A percentile compares a stretch with the other conserved stretches of the same genome.
phyloP scores from a whole-genome alignment of 2,329 filamentous ascomycete genomes.

The Fusarium avenaceum region DNA sequence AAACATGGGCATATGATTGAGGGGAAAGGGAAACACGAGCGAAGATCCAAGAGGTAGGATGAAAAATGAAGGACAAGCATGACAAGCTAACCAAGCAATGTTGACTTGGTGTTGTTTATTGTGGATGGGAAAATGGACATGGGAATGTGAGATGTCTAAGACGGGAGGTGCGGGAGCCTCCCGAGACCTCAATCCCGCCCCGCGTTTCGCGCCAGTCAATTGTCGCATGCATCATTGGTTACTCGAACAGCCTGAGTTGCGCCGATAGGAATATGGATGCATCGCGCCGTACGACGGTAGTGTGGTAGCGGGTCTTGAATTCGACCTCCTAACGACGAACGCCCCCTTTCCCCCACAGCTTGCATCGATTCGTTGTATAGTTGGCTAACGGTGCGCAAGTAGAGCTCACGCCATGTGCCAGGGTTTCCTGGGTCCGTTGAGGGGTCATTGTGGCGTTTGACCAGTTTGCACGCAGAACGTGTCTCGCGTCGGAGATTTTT shows the following conservation, averaged over 20 bases:
- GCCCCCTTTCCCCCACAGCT: conserved; percentile 11
- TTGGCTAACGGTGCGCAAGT: conserved; percentile 19
- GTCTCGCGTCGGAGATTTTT: conserved; percentile 38
- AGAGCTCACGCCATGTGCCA: conserved; percentile 35
- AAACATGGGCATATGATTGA: conserved; percentile 24
- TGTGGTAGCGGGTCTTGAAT: conserved; percentile 26
- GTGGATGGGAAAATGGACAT: conserved; percentile 18
- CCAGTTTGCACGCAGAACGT: conserved; percentile 19
- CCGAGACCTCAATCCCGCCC: conserved; percentile 41
- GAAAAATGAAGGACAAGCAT: conserved; percentile 1
- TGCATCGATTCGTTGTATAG: conserved; percentile 11
- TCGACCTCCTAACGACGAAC: conserved; percentile 4
- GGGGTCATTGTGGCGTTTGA: conserved; percentile 31
- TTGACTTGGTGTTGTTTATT: background rate
- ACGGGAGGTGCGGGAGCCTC: conserved; percentile 42
- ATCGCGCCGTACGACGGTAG: conserved; percentile 19
- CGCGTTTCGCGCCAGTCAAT: conserved; percentile 41
- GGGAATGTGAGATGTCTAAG: conserved; percentile 25
- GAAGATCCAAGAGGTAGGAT: conserved; percentile 6
- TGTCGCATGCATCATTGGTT: conserved; percentile 33
- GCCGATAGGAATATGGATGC: conserved; percentile 30
- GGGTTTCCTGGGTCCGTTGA: conserved; percentile 10
- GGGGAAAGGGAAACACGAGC: conserved; percentile 16
- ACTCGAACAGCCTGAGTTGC: conserved; percentile 9
- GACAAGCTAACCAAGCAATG: conserved; percentile 3